Conservation (phyloP, 2,329 filamentous ascomycete genomes). For the Beauveria sp. region DNA sequence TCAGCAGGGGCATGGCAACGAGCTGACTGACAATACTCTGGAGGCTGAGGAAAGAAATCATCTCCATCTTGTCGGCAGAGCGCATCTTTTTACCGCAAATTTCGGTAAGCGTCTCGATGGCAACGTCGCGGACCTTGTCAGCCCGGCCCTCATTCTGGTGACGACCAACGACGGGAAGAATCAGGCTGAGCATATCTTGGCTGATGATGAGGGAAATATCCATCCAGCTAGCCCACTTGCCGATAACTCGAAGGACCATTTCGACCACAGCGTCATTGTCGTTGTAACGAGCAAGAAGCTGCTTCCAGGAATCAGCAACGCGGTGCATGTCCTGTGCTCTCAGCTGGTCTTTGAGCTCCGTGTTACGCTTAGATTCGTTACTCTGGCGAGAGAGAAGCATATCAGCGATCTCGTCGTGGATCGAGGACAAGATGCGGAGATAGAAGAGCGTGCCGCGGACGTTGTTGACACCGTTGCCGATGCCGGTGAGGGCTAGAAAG, state of each 20-base stretch:
- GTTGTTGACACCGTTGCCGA: constrained; percentile 60
- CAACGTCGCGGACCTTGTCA: constrained; percentile 80
- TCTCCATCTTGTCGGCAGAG: constrained; percentile 81
- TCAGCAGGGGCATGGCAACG: constrained; percentile 71
- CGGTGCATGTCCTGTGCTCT: constrained; percentile 81
- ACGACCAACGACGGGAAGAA: constrained; percentile 83
- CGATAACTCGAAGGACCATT: constrained; percentile 83
- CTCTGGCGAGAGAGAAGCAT: constrained; percentile 72
- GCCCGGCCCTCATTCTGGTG: constrained; percentile 52
- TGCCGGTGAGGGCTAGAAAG: constrained; percentile 67
- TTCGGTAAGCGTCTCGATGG: constrained; percentile 91
- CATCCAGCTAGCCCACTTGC: constrained; percentile 98
- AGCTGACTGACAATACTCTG: constrained; percentile 79
- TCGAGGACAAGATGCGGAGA: constrained; percentile 76
- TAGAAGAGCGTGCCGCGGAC: constrained; percentile 74
- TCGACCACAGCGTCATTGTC: constrained; percentile 69
- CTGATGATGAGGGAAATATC: constrained; percentile 93
- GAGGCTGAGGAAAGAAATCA: constrained; percentile 87
- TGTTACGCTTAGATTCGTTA: constrained; percentile 77
- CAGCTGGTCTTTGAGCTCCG: constrained; percentile 83
- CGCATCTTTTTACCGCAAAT: constrained; percentile 99
- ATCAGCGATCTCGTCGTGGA: constrained; percentile 97
- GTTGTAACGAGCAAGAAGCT: constrained; percentile 73
- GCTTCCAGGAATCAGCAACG: constrained; percentile 84
- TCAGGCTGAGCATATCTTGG: constrained; percentile 72